phyloP scores from a whole-genome alignment of 1,284 basidiomycete genomes.

The Tylopilus sp. region DNA sequence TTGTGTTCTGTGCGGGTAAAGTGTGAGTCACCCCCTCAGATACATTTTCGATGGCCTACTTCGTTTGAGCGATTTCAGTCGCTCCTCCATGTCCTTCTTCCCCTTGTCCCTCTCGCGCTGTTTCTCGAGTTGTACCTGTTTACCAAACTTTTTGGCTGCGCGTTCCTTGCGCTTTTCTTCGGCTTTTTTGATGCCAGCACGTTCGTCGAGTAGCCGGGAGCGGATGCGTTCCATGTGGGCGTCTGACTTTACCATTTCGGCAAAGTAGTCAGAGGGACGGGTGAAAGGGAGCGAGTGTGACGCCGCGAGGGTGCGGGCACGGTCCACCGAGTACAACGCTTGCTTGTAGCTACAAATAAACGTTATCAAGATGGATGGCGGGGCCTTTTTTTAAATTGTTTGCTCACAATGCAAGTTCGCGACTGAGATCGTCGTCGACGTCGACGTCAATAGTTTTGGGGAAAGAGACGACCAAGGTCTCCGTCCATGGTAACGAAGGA shows the following conservation, averaged over 20 bases:
- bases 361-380: background rate
- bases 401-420: slow-evolving; percentile 89
- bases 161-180: slow-evolving; percentile 91
- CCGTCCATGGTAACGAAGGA: slow-evolving; percentile 77
- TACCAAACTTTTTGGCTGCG: slow-evolving; percentile 97
- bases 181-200: slow-evolving; percentile 84
- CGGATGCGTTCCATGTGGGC: slow-evolving; percentile 98
- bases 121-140: slow-evolving; percentile 91
- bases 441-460: slow-evolving; percentile 75
- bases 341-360: slow-evolving; percentile 80
- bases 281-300: slow-evolving; percentile 83
- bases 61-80: slow-evolving; percentile 81
- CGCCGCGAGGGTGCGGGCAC: slow-evolving; percentile 70
- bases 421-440: slow-evolving; percentile 85
- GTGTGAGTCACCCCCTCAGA: background rate
- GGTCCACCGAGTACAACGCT: slow-evolving; percentile 78
- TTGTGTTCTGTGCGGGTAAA: slow-evolving; percentile 59
- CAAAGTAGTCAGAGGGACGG: slow-evolving; percentile 94
- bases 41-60: slow-evolving; percentile 45
- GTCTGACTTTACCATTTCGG: slow-evolving; percentile 99
- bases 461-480: slow-evolving; percentile 75
- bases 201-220: slow-evolving; percentile 86
- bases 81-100: slow-evolving; percentile 84
- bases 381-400: slow-evolving; percentile 9
- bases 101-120: slow-evolving; percentile 68